A percentile compares a stretch with the other conserved stretches of the same genome.
phyloP scores from a whole-genome alignment of 2,329 filamentous ascomycete species.

The Stylonectria norvegica region DNA sequence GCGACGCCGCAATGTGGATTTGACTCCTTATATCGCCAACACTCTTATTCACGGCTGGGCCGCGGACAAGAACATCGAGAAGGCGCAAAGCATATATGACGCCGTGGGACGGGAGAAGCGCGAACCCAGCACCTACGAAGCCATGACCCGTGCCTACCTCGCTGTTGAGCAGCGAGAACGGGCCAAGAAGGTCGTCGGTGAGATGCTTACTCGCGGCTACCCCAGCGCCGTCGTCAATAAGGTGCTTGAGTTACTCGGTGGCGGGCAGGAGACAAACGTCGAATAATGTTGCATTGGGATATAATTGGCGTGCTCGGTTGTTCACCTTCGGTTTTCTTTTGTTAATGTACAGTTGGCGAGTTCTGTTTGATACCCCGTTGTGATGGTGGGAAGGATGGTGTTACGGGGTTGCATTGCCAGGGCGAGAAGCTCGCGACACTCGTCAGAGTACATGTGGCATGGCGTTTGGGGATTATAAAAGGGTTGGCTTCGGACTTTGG shows the following conservation, averaged over 20 bases:
- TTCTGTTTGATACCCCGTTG: conserved; percentile 32
- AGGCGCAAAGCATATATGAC: conserved; percentile 76
- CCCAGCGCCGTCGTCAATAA: conserved; percentile 89
- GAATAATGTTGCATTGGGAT: conserved; percentile 19
- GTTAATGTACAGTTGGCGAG: conserved; percentile 24
- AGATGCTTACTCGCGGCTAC: conserved; percentile 89
- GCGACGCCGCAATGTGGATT: conserved; percentile 67
- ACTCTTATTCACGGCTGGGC: conserved; percentile 98
- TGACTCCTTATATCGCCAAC: conserved; percentile 98
- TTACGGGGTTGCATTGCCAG: conserved; percentile 20
- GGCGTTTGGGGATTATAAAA: conserved; percentile 29
- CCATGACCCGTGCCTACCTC: conserved; percentile 93
- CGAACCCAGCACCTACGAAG: conserved; percentile 97
- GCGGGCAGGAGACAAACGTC: conserved; percentile 40
- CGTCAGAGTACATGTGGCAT: conserved; percentile 19
- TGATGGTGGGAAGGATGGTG: conserved; percentile 16
- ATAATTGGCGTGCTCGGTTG: conserved; percentile 8
- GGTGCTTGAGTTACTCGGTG: conserved; percentile 82
- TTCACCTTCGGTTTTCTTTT: conserved; percentile 17
- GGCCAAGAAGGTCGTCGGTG: conserved; percentile 76
- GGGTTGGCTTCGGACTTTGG: conserved; percentile 22
- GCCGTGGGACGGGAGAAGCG: conserved; percentile 73
- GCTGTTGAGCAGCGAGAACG: conserved; percentile 74
- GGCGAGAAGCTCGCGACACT: conserved; percentile 19
- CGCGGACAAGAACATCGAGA: conserved; percentile 72